phyloP scores from a whole-genome alignment of 164 flowering plant species.

The Piper longum region DNA sequence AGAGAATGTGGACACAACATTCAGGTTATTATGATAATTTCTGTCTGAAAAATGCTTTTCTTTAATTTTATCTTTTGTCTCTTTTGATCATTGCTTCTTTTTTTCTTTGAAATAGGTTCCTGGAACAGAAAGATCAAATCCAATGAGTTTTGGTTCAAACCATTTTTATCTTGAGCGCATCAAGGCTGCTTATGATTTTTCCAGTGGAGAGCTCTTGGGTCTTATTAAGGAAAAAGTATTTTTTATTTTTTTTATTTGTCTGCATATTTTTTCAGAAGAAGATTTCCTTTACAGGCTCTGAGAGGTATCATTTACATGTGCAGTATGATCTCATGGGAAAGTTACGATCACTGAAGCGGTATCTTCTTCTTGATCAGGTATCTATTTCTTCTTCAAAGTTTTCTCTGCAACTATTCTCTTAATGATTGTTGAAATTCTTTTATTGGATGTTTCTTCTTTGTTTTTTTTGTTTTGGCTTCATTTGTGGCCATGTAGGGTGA shows the following conservation, averaged over 20 bases:
- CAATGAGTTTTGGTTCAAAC: slow-evolving; percentile 65
- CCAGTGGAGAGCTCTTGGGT: slow-evolving; percentile 83
- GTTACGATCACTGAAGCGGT: slow-evolving; percentile 82
- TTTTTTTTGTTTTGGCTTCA: too few species aligned
- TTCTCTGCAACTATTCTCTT: neutral
- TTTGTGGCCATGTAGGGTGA: slow-evolving; percentile 47
- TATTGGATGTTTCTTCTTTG: neutral
- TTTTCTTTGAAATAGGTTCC: slow-evolving; percentile 48
- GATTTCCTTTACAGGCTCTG: neutral
- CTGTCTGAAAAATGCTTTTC: neutral
- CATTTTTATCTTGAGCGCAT: slow-evolving; percentile 93
- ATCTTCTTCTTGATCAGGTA: slow-evolving; percentile 98
- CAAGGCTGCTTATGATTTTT: slow-evolving; percentile 78
- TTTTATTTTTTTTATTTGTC: neutral
- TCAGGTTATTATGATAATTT: slow-evolving; percentile 38
- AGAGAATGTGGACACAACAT: slow-evolving; percentile 95
- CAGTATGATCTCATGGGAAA: slow-evolving; percentile 92
- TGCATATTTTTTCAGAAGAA: neutral
- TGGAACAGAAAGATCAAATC: slow-evolving; percentile 57
- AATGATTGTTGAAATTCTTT: neutral
- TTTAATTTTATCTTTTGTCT: neutral
- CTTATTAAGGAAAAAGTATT: slow-evolving; percentile 81
- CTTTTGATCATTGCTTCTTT: neutral
- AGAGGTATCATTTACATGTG: slow-evolving; percentile 6
- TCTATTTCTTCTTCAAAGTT: neutral